A percentile compares a stretch with the other conserved stretches of the same genome.
These are phyloP conservation scores for Trichoderma semiorbis DNA, from an alignment of 2,329 filamentous ascomycete species.

Conservation along the genomic window DNA sequence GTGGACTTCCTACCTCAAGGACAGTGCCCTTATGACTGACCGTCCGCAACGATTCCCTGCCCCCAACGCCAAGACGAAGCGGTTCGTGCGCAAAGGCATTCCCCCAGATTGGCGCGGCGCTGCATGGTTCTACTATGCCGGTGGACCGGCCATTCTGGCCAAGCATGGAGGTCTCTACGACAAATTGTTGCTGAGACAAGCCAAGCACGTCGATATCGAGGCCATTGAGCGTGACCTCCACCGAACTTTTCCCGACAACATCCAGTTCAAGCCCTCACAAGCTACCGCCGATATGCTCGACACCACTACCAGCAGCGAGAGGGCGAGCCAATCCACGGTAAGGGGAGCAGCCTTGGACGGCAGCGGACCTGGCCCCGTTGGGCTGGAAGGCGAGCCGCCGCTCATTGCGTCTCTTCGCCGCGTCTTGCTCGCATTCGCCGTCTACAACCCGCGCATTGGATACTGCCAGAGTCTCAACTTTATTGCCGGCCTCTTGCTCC, in stretches of 20 bases:
- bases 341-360: slow-evolving; percentile 32
- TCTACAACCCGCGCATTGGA: slow-evolving; percentile 87
- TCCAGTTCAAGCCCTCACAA: slow-evolving; percentile 71
- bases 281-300: slow-evolving; percentile 26
- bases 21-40: slow-evolving; percentile 69
- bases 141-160: slow-evolving; percentile 73
- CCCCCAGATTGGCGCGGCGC: slow-evolving; percentile 92
- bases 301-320: slow-evolving; percentile 31
- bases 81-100: slow-evolving; percentile 89
- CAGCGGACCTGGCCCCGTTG: slow-evolving; percentile 34
- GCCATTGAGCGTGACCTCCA: slow-evolving; percentile 92
- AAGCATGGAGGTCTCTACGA: slow-evolving; percentile 76
- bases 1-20: slow-evolving; percentile 75
- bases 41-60: slow-evolving; percentile 75
- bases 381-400: slow-evolving; percentile 59
- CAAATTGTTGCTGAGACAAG: slow-evolving; percentile 59
- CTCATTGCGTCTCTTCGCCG: slow-evolving; percentile 80
- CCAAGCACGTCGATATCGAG: slow-evolving; percentile 73
- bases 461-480: slow-evolving; percentile 98
- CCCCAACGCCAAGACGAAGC: slow-evolving; percentile 77
- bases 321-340: slow-evolving; percentile 37
- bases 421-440: slow-evolving; percentile 82
- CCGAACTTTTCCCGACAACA: slow-evolving; percentile 91
- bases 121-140: slow-evolving; percentile 95
- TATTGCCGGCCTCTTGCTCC: slow-evolving; percentile 79